Evolutionary conservation across 768 basidiomycete genomes (phyloP).

Genomic region (Dioszegia crocea): DNA sequence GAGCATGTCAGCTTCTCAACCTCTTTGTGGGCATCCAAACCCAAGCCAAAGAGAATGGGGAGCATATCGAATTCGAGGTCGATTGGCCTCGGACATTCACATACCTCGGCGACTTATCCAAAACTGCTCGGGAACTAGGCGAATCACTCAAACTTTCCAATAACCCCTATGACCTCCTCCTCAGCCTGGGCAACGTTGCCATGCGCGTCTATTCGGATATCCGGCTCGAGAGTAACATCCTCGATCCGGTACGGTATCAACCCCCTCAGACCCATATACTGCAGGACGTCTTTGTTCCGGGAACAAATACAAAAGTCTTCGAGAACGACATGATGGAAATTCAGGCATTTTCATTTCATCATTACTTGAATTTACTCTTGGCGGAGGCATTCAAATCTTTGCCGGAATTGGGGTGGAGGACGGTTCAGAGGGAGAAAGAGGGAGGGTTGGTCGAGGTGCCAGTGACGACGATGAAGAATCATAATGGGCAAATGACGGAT

Average conservation of each 20-base stretch:
- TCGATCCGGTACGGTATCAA: slow-evolving; percentile 27
- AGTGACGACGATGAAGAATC: not conserved
- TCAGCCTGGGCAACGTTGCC: slow-evolving; percentile 17
- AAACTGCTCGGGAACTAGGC: slow-evolving; percentile 83
- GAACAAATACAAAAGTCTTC: slow-evolving; percentile 17
- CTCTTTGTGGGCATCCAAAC: slow-evolving; percentile 93
- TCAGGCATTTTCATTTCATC: slow-evolving; percentile 37
- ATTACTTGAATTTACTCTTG: slow-evolving; percentile 32
- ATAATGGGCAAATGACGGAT: not conserved
- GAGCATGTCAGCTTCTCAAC: slow-evolving; percentile 72
- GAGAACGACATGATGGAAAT: slow-evolving; percentile 19
- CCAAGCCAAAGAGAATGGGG: slow-evolving; percentile 72
- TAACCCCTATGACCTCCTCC: slow-evolving; percentile 56
- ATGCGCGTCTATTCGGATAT: slow-evolving; percentile 31
- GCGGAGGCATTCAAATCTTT: slow-evolving; percentile 27
- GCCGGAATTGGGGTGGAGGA: not conserved
- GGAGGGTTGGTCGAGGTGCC: not conserved
- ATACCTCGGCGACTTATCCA: slow-evolving; percentile 81
- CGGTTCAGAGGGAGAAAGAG: not conserved
- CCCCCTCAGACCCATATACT: slow-evolving; percentile 16
- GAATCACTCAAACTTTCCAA: slow-evolving; percentile 67
- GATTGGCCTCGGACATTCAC: slow-evolving; percentile 97
- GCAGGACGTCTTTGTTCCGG: slow-evolving; percentile 20
- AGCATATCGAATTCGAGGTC: slow-evolving; percentile 91
- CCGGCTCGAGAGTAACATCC: slow-evolving; percentile 22